phyloP scores from a whole-genome alignment of 2,329 filamentous ascomycete species.

The Penicillium frequentans region DNA sequence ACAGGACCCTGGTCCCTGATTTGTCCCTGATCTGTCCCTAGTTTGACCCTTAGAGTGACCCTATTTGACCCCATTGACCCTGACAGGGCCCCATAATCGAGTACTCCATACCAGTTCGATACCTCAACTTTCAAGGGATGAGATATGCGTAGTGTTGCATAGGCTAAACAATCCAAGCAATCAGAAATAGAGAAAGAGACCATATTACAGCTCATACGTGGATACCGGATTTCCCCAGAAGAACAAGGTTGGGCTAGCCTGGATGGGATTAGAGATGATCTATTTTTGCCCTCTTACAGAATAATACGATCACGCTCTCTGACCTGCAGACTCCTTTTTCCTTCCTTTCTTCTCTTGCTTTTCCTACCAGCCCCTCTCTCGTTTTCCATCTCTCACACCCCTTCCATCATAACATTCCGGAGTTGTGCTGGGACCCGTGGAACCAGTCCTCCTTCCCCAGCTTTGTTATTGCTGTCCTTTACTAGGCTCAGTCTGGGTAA shows the following conservation, averaged over 20 bases:
- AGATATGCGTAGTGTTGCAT: slow-evolving; percentile 11
- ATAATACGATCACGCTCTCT: slow-evolving; percentile 6
- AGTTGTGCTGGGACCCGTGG: neutral
- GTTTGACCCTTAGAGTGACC: neutral
- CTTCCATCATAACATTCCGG: neutral
- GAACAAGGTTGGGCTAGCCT: too few relatives aligned
- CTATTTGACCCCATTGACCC: neutral
- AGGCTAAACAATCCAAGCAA: neutral
- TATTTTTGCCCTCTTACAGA: slow-evolving; percentile 22
- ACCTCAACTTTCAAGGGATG: slow-evolving; percentile 14
- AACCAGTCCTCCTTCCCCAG: neutral
- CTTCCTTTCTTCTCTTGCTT: slow-evolving; percentile 17
- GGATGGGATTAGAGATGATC: slow-evolving; percentile 15
- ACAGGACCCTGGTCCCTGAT: slow-evolving; percentile 1
- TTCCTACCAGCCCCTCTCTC: slow-evolving; percentile 2
- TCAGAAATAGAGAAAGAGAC: neutral
- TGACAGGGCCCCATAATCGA: neutral
- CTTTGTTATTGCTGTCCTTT: neutral
- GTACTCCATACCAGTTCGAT: slow-evolving; percentile 5
- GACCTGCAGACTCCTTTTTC: slow-evolving; percentile 5
- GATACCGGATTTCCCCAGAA: neutral
- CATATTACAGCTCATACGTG: neutral
- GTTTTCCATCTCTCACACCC: neutral
- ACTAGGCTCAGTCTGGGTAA: neutral
- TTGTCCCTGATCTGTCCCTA: neutral